phyloP scores from a whole-genome alignment of 306 rosid genomes.

The Rosa chinensis region DNA sequence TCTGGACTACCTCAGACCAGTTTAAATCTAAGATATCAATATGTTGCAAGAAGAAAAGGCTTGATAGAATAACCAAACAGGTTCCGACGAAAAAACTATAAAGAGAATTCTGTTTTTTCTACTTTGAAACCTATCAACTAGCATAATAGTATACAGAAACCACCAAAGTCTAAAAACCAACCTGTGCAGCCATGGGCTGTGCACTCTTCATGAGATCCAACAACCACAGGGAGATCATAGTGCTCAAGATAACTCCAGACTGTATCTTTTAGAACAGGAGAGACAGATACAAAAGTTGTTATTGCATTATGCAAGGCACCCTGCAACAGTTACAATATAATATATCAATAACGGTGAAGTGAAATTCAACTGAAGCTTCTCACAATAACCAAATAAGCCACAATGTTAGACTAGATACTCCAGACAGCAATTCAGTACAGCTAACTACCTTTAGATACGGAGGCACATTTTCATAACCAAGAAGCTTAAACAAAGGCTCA shows the following conservation, averaged over 20 bases:
- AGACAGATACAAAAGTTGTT: constrained; percentile 67
- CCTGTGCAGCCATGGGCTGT: constrained; percentile 69
- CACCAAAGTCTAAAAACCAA: constrained; percentile 29
- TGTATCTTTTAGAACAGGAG: constrained; percentile 70
- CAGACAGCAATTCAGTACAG: constrained; percentile 25
- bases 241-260: constrained; percentile 94
- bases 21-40: background rate
- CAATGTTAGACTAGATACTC: constrained; percentile 12
- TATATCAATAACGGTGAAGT: constrained; percentile 28
- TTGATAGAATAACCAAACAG: background rate
- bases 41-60: background rate
- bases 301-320: constrained; percentile 93
- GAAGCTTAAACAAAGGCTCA: constrained; percentile 96
- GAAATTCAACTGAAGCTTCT: constrained; percentile 25
- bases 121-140: background rate
- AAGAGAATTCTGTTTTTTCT: background rate
- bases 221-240: constrained; percentile 95
- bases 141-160: background rate
- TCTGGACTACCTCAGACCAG: background rate
- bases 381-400: constrained; percentile 24
- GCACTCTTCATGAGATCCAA: constrained; percentile 68
- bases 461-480: constrained; percentile 93
- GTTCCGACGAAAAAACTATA: background rate
- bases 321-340: constrained; percentile 36
- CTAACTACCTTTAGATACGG: constrained; percentile 83